Evolutionary conservation across 495 filamentous ascomycete species (phyloP), one percentile per base, ranked within the genome.

Genomic region (Penicillium lividum): DNA sequence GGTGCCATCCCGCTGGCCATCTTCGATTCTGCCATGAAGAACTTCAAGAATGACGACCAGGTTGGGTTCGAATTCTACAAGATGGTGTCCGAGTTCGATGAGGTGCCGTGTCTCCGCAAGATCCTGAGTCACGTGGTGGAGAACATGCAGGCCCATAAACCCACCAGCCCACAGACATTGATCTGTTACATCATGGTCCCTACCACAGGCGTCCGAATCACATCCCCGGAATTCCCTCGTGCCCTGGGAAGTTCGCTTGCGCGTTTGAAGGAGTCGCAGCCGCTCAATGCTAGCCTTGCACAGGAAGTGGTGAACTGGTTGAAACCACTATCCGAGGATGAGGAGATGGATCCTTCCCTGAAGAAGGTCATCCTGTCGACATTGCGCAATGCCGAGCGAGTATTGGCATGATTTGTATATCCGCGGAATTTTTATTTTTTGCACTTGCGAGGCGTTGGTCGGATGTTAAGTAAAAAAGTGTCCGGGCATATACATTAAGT

Each of bases 1-100:
- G 94, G 94, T 7, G 93, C 92, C 5, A 95, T 98, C 60, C 92
- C 95, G 4, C 81, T 93, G 49, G 92, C 93, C 31, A 90, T 98
- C 38, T 98, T 97, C 61, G 92, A 96, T 67, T 82, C 89, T 13
- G 90, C 91, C 1, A 86, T 88, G 79, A 92, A 90, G 65, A 82
- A 94, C 66, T 87, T 89, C 53, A 83, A 66, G 75, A 81, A 70
- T 34, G 84, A 85, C 55, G 64, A 85, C 3, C 69, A 73, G 0
- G 80, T 92, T 30, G 91, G 85, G 1, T 82, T 84, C 58, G 75
- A 84, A 10, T 96, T 97, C 71, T 97, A 93, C 65, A 79, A 89
- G 61, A 83, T 93, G 72, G 89, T 92, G 58, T 81, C 83, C 7
- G 74, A 78, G 2, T 96, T 96, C 63, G 69, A 74, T 33, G 70